Conservation (phyloP, 345 rosid genomes). For the Salix dunnii region DNA sequence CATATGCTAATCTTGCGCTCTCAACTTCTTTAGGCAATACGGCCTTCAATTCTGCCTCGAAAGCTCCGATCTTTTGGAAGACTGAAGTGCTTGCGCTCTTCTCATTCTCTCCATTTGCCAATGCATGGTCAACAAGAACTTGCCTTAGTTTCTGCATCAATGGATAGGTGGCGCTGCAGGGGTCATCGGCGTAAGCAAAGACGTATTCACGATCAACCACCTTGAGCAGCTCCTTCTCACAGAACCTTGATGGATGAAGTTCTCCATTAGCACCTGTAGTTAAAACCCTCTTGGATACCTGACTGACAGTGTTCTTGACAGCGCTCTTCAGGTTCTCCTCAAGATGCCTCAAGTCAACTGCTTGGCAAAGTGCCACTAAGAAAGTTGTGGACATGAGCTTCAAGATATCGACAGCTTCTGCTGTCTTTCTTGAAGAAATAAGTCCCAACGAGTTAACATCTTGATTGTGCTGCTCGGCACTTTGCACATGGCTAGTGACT, state of each 20-base stretch:
- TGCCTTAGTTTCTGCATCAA: conserved; percentile 76
- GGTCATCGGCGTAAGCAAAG: conserved; percentile 65
- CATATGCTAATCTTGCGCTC: conserved; percentile 37
- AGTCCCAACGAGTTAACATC: conserved; percentile 23
- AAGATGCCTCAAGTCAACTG: conserved; percentile 26
- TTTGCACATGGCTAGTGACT: conserved; percentile 24
- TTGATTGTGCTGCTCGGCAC: conserved; percentile 28
- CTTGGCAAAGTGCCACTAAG: conserved; percentile 28
- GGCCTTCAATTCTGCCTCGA: conserved; percentile 56
- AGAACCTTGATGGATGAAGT: conserved; percentile 74
- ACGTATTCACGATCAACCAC: conserved; percentile 63
- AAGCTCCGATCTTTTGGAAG: conserved; percentile 61
- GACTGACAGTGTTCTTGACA: conserved; percentile 23
- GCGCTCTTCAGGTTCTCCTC: conserved; percentile 21
- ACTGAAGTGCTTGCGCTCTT: conserved; percentile 41
- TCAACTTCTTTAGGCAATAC: conserved; percentile 64
- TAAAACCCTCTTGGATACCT: conserved; percentile 10
- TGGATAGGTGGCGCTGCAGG: conserved; percentile 66
- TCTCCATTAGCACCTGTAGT: conserved; percentile 55
- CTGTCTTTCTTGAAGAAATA: conserved; percentile 26
- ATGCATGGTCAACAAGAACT: conserved; percentile 61
- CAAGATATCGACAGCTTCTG: conserved; percentile 21
- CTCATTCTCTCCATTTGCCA: conserved; percentile 57
- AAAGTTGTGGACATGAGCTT: conserved; percentile 28
- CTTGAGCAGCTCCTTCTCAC: conserved; percentile 58